Base-by-base conservation (phyloP, 768 basidiomycete genomes). In the Podaxis sp. region DNA sequence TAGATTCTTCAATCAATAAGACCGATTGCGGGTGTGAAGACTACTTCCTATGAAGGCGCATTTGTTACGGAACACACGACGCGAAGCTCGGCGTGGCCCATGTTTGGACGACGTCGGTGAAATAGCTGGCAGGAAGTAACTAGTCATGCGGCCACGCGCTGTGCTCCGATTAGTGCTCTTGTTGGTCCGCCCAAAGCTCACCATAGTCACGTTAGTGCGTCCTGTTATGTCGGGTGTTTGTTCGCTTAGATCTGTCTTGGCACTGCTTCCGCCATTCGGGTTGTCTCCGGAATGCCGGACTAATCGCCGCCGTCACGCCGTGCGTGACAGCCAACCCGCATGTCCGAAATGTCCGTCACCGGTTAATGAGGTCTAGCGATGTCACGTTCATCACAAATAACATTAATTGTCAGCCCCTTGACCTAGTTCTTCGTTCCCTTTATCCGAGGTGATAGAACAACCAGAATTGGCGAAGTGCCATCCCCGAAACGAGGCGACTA, bases 391-490 rank as follows among this genome's bases (percentile, higher is more conserved):
- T 61, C 38, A 61, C 50, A 24, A 56, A 43, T 46, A 38, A 36
- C 53, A 55, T 36, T 52, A 24, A 15, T 24, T 4, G 25, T 33
- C 51, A 25, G 29, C 11, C 17, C 51, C 29, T 29, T 25, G 24
- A 6, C 6, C 27, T 29, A 29, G 27, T 43, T 11, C 38, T 4
- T 40, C 38, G 11, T 12, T 9, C 53, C n/a, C 22, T 22, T 51
- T 12, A 55, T 47, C 59, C 60, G 60, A 61, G 53, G 60, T n/a
- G 53, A 59, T 59, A 59, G 57, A 47, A 58, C 33, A 49, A 22
- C 57, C 36, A 51, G 57, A 25, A 59, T 37, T 51, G 15, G 24
- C 43, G 43, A 33, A 36, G 11, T 4, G 33, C 38, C 57, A 11
- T 11, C 38, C 38, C 55, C 7, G 33, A 37, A 51, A 38, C 22